Evolutionary conservation across 768 basidiomycete genomes (phyloP).

Genomic region (Hortiboletus campestris): DNA sequence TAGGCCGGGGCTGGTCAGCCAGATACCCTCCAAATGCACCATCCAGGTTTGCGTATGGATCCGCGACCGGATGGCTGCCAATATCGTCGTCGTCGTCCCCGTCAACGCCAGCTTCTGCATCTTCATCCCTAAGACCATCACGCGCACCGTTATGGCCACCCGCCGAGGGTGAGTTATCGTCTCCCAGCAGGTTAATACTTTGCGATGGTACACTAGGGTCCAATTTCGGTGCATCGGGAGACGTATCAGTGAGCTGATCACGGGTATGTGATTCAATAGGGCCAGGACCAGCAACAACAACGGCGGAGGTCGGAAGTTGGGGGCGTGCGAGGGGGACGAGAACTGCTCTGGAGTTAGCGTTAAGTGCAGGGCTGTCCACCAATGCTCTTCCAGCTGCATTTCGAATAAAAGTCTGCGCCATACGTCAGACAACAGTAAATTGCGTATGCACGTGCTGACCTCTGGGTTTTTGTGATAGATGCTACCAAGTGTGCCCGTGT

Average conservation of each 20-base stretch:
- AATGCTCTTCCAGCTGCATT: conserved; percentile 82
- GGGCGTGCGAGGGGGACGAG: conserved; percentile 60
- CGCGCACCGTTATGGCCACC: conserved; percentile 3
- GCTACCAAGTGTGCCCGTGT: conserved; percentile 90
- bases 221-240: conserved; percentile 28
- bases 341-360: conserved; percentile 71
- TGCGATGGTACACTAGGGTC: conserved; percentile 32
- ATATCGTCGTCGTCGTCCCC: conserved; percentile 43
- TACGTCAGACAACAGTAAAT: conserved; percentile 10
- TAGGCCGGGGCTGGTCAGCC: conserved; percentile 70
- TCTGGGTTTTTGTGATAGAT: conserved; percentile 99
- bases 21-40: conserved; percentile 73
- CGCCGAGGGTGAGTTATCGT: conserved; percentile 6
- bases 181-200: conserved; percentile 17
- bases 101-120: conserved; percentile 24
- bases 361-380: conserved; percentile 85
- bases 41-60: conserved; percentile 84
- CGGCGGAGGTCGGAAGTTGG: conserved; percentile 41
- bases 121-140: conserved; percentile 25
- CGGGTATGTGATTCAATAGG: conserved; percentile 29
- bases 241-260: conserved; percentile 27
- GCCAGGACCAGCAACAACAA: conserved; percentile 61
- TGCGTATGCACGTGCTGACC: conserved; percentile 39
- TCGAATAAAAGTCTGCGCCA: conserved; percentile 83
- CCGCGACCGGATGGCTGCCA: conserved; percentile 34